Evolutionary conservation across 2,329 filamentous ascomycete genomes (phyloP).

Genomic region (Aspergillus bombycis): DNA sequence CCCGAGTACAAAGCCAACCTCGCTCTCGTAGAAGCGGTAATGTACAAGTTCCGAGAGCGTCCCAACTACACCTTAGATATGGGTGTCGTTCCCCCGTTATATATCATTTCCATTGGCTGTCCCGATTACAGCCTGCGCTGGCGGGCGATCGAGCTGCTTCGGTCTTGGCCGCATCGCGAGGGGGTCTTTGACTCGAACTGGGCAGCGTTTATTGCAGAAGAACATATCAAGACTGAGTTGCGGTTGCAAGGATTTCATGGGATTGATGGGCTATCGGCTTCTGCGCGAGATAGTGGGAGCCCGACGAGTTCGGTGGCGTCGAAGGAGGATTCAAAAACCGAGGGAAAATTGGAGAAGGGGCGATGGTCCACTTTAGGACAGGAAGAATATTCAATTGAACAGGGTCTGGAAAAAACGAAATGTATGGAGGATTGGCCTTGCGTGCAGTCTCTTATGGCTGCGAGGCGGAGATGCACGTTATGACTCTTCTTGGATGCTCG

Average conservation of each 20-base stretch:
- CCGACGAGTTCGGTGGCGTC: not conserved
- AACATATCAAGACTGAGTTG: not conserved
- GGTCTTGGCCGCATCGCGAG: constrained; percentile 7
- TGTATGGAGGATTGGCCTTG: not conserved
- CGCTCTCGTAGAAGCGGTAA: not conserved
- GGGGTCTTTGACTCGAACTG: constrained; percentile 7
- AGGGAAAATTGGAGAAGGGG: not conserved
- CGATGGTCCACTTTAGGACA: not conserved
- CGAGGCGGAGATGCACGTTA: not conserved
- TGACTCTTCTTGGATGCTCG: not conserved
- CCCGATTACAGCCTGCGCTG: not conserved
- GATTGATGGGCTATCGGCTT: not conserved
- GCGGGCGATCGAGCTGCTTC: not conserved
- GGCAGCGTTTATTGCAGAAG: not conserved
- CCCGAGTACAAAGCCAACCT: not conserved
- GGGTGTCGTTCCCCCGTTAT: not conserved
- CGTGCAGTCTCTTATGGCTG: not conserved
- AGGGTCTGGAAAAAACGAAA: not conserved
- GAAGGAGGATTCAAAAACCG: not conserved
- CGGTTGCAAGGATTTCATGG: not conserved
- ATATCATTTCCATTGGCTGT: not conserved
- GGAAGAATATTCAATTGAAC: not conserved
- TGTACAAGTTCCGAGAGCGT: not conserved
- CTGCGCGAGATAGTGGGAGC: not conserved
- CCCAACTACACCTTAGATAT: not conserved